These are phyloP conservation scores for Daldinia decipiens DNA, from an alignment of 495 filamentous ascomycete genomes.

Conservation along the genomic window DNA sequence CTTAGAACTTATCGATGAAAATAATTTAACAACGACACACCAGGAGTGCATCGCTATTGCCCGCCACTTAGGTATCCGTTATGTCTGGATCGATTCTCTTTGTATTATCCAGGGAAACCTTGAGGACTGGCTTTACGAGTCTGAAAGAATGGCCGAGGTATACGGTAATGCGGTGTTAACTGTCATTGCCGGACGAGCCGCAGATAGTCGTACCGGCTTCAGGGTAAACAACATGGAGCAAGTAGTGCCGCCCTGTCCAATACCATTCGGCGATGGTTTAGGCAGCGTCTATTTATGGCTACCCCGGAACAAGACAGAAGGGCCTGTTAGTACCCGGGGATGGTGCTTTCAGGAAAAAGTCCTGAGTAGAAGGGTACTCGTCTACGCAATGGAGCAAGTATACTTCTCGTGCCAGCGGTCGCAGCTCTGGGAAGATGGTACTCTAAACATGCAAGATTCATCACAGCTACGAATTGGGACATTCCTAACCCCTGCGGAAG, in stretches of 20 bases:
- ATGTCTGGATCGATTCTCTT: slow-evolving; percentile 47
- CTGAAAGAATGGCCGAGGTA: slow-evolving; percentile 38
- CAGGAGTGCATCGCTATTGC: slow-evolving; percentile 39
- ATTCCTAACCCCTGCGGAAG: slow-evolving; percentile 13
- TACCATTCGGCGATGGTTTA: slow-evolving; percentile 12
- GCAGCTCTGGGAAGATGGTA: slow-evolving; percentile 16
- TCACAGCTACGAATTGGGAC: slow-evolving; percentile 8
- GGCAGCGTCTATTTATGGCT: slow-evolving; percentile 16
- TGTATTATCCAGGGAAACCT: slow-evolving; percentile 45
- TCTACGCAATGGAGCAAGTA: slow-evolving; percentile 44
- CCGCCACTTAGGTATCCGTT: slow-evolving; percentile 42
- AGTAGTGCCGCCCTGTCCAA: slow-evolving; percentile 10
- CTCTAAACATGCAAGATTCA: background rate
- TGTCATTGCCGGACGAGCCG: slow-evolving; percentile 34
- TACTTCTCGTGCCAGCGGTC: slow-evolving; percentile 47
- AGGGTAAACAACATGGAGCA: slow-evolving; percentile 2
- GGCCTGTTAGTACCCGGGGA: slow-evolving; percentile 16
- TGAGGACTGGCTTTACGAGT: slow-evolving; percentile 41
- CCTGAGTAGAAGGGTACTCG: slow-evolving; percentile 46
- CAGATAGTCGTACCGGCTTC: slow-evolving; percentile 30
- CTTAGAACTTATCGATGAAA: slow-evolving; percentile 34
- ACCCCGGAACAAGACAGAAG: background rate
- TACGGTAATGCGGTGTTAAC: slow-evolving; percentile 41
- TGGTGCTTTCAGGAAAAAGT: slow-evolving; percentile 54
- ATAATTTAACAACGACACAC: slow-evolving; percentile 31